Percentiles rank a stretch among this genome's conserved stretches.
phyloP scores from a whole-genome alignment of 257 asterid genomes.

The Misopates orontium region DNA sequence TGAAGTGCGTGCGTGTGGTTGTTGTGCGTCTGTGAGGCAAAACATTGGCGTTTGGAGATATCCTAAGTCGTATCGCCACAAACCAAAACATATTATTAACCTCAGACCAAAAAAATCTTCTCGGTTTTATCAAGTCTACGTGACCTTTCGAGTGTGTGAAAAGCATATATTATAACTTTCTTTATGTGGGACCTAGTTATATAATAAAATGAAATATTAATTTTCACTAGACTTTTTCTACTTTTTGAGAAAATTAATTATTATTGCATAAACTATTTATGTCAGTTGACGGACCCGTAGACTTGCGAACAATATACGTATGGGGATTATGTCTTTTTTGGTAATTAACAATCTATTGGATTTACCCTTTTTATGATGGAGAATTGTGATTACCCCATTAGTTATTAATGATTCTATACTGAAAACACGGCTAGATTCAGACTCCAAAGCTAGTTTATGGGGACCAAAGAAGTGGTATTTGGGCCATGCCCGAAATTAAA shows the following conservation, averaged over 20 bases:
- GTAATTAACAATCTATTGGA: too few relatives aligned
- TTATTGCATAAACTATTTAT: neutral
- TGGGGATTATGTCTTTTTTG: too few relatives aligned
- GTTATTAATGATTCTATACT: neutral
- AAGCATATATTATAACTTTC: neutral
- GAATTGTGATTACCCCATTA: neutral
- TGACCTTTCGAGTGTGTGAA: slow-evolving; percentile 19
- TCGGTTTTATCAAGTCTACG: neutral
- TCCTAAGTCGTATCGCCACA: slow-evolving; percentile 19
- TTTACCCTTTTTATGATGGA: too few relatives aligned
- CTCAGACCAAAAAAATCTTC: neutral
- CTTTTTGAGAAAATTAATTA: too few relatives aligned
- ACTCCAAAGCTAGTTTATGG: too few relatives aligned
- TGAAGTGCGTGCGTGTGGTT: neutral
- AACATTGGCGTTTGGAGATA: slow-evolving; percentile 3
- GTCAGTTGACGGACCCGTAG: neutral
- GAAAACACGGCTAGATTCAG: slow-evolving; percentile 5
- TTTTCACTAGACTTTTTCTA: too few relatives aligned
- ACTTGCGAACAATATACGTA: neutral
- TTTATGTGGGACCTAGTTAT: slow-evolving; percentile 11
- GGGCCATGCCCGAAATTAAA: too few relatives aligned
- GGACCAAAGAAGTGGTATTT: too few relatives aligned
- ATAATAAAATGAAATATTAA: neutral
- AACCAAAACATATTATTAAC: neutral
- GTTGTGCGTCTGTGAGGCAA: too few relatives aligned